Base-by-base conservation (phyloP, 2,329 filamentous ascomycete species). In the Colletotrichum camelliae region DNA sequence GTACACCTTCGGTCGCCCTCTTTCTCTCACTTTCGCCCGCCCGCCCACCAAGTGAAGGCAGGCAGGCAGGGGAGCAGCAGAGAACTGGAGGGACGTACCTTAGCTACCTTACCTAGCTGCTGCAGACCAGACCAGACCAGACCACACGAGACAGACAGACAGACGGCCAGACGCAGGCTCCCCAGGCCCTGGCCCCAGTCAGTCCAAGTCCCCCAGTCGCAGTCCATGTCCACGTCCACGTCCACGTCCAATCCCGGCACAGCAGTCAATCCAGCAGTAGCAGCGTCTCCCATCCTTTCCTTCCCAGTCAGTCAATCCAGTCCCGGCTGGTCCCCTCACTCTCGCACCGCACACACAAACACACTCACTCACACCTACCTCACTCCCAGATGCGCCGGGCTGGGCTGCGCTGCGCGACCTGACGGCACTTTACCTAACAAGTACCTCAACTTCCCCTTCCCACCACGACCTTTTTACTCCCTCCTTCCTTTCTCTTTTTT, bases 381-480 rank as follows among this genome's bases (percentile, higher is more conserved):
- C 57, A 60, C 18, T 52, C 43, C 57, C 72, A 74, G 60, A 74
- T 70, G 62, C 69, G 55, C 69, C 73, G 48, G 74, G 70, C 74
- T 73, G 74, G 64, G 65, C 55, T 58, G 52, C 4, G 52, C 52
- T 57, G 55, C 55, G 58, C 58, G 58, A 61, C 58, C 21, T 24
- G 62, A 75, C 64, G 57, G 70, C 70, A 73, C 48, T 76, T 76
- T 65, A 72, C 72, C 73, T 75, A 73, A 76, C 70, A 76, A 76
- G 74, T 76, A 74, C 74, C 74, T 73, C 55, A 75, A 73, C 70
- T 73, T 13, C 69, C 73, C 70, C 73, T 73, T 75, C 74, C 74
- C 70, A 74, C 70, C 66, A 55, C 65, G 58, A n/a, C 60, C 66
- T 67, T 48, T 27, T 61, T 75, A 37, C 71, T 67, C 61, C 66